Evolutionary conservation across 1,139 yeast genomes (phyloP).

Genomic region (Yamadazyma kanchanaburiensis): DNA sequence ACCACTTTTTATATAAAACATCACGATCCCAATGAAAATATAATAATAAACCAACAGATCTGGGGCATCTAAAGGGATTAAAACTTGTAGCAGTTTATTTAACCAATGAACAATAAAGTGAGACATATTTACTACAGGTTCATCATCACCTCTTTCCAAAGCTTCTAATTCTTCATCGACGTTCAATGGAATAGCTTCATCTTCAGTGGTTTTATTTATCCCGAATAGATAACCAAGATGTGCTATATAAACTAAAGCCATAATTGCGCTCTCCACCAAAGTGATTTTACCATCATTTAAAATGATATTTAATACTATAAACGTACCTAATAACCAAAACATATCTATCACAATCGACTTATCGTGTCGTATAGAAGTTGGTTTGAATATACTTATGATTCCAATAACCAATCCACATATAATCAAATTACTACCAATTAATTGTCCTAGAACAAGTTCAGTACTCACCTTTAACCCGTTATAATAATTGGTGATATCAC

Average conservation of each 20-base stretch:
- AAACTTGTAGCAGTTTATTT: constrained; percentile 2
- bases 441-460: constrained; percentile 39
- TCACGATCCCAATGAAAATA: constrained; percentile 1
- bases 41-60: constrained; percentile 5
- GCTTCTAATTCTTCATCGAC: constrained; percentile 8
- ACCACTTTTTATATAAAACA: constrained; percentile 1
- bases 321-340: constrained; percentile 30
- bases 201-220: constrained; percentile 6
- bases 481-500: constrained; percentile 38
- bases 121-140: background rate
- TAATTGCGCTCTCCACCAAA: constrained; percentile 39
- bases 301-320: constrained; percentile 39
- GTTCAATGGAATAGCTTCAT: constrained; percentile 7
- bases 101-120: constrained; percentile 5
- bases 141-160: constrained; percentile 3
- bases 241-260: constrained; percentile 36
- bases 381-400: constrained; percentile 24
- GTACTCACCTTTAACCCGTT: constrained; percentile 27
- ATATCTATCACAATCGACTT: constrained; percentile 27
- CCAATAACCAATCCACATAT: constrained; percentile 38
- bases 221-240: constrained; percentile 20
- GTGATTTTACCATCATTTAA: constrained; percentile 51
- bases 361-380: constrained; percentile 20
- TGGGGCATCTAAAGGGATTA: constrained; percentile 6
- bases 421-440: constrained; percentile 37